Evolutionary conservation across 805 yeast species (phyloP), one percentile per base, ranked within the genome.

Genomic region (Starmera quercuum): DNA sequence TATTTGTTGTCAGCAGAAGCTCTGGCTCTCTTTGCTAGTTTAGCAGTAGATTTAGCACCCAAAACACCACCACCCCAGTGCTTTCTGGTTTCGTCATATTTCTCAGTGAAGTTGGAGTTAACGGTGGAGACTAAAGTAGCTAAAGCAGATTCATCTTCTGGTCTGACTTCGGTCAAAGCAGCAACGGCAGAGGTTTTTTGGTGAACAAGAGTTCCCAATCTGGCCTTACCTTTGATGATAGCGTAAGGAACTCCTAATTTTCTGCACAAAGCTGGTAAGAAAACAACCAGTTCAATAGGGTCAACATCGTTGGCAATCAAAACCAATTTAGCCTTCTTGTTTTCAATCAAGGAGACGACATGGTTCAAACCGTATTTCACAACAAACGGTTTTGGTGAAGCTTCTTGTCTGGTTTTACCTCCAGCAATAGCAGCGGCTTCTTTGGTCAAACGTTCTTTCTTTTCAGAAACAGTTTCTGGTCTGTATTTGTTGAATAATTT

Each of bases 21-120:
- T 26, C 19, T 26, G 12, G 29, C 20, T 15, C 19, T 16, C 19
- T 26, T 26, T 23, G 12, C 88, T 47, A 66, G 63, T 75, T 82
- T 85, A 61, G 79, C 92, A 59, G 75, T 76, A 60, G 97, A 86
- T 77, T 90, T 92, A 56, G 83, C 72, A 68, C 97, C 96, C 78
- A 92, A 73, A 68, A 86, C 63, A 78, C 98, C 98, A 78, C 98
- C 98, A 78, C 97, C 97, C 98, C 98, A 90, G 82, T 86, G 95
- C 74, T 85, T 87, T 79, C 94, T 90, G 64, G 75, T 61, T 56
- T 92, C 97, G 62, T 90, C 97, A 83, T 81, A 85, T 72, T 86
- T 85, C 64, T 84, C 95, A 56, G 69, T 66, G 71, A 82, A 90
- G 92, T 86, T 87, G 53, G 95, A 81, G 72, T 86, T 79, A 68